A percentile compares a stretch with the other conserved stretches of the same genome.
These are phyloP conservation scores for Naganishia sp. DNA, from an alignment of 1,284 basidiomycete genomes.

Conservation along the genomic window DNA sequence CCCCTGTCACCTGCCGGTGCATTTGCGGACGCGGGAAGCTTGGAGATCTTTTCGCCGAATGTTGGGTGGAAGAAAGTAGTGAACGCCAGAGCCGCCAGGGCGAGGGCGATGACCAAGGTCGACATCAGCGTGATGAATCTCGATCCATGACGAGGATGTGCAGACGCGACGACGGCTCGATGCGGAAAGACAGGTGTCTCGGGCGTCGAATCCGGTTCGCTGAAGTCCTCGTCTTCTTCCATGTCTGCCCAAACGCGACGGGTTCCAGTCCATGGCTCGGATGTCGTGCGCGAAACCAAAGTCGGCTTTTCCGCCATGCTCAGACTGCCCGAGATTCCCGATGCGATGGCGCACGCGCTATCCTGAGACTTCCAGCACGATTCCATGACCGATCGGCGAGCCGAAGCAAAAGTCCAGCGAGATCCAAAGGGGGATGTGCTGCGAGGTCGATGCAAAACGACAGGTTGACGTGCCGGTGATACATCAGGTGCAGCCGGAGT, in stretches of 20 bases:
- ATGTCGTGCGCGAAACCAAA: background rate
- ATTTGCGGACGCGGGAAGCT: conserved; percentile 2
- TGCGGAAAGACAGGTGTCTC: conserved; percentile 17
- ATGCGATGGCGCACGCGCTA: background rate
- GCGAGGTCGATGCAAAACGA: conserved; percentile 14
- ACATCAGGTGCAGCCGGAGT: background rate
- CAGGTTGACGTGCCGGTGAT: background rate
- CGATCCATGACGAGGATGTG: background rate
- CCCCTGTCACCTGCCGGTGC: background rate
- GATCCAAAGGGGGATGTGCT: background rate
- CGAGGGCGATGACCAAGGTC: conserved; percentile 22
- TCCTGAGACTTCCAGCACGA: conserved; percentile 11
- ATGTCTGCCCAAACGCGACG: background rate
- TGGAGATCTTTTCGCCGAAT: conserved; percentile 20
- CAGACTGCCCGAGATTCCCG: background rate
- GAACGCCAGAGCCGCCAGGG: conserved; percentile 16
- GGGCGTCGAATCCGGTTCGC: conserved; percentile 22
- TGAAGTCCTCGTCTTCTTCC: conserved; percentile 7
- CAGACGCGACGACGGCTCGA: background rate
- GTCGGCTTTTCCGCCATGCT: background rate
- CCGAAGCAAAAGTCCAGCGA: conserved; percentile 8
- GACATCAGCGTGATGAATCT: conserved; percentile 19
- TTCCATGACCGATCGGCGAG: conserved; percentile 1
- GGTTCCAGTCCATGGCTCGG: background rate
- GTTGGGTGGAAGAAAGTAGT: conserved; percentile 25